Conservation (phyloP, 2,329 filamentous ascomycete species). For the Periconia sp. region DNA sequence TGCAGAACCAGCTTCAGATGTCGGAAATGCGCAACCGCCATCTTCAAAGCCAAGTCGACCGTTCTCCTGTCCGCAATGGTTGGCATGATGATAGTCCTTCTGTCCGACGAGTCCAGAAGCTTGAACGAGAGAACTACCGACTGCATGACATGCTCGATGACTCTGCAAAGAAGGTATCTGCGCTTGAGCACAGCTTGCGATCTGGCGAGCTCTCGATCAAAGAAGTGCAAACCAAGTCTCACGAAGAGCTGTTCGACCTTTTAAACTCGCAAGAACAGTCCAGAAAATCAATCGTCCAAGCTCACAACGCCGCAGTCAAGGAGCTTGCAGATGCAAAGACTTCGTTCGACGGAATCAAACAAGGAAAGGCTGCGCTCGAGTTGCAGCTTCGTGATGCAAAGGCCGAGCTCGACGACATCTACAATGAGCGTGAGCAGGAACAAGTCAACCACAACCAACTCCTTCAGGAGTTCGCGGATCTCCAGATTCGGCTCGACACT, state of each 20-base stretch:
- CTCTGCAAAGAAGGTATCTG: slow-evolving; percentile 88
- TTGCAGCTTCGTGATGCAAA: slow-evolving; percentile 84
- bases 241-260: slow-evolving; percentile 91
- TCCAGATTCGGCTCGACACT: slow-evolving; percentile 90
- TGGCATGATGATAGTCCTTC: slow-evolving; percentile 80
- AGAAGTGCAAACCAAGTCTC: slow-evolving; percentile 90
- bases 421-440: slow-evolving; percentile 82
- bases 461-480: slow-evolving; percentile 87
- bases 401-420: slow-evolving; percentile 83
- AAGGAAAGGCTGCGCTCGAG: slow-evolving; percentile 78
- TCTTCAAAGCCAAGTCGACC: slow-evolving; percentile 84
- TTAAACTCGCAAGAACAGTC: slow-evolving; percentile 94
- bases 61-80: slow-evolving; percentile 67
- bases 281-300: slow-evolving; percentile 77
- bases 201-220: slow-evolving; percentile 87
- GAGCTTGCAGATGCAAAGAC: slow-evolving; percentile 87
- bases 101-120: slow-evolving; percentile 80
- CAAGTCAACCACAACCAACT: slow-evolving; percentile 85
- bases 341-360: slow-evolving; percentile 85
- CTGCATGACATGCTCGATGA: slow-evolving; percentile 95
- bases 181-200: slow-evolving; percentile 83
- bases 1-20: slow-evolving; percentile 93
- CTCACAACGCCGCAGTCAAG: slow-evolving; percentile 82
- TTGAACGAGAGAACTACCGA: slow-evolving; percentile 89
- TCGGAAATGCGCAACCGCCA: slow-evolving; percentile 95